Conservation (phyloP, 192 early-diverging fungal species). For the Podila minutissima region DNA sequence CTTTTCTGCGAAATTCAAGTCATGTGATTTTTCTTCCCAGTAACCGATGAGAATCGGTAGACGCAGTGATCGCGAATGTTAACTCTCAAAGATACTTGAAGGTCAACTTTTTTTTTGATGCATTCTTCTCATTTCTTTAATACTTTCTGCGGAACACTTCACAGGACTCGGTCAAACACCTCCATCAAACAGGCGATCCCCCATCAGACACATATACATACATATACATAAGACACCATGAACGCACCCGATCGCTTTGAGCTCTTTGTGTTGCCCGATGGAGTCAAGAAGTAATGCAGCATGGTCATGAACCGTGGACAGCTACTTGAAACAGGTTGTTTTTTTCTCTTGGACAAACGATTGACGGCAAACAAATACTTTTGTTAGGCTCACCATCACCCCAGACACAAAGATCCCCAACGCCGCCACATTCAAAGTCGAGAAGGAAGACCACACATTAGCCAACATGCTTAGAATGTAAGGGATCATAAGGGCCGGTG, state of each 20-base stretch:
- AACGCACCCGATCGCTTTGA: constrained; percentile 89
- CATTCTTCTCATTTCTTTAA: no score
- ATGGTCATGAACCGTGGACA: not conserved
- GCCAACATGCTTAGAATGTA: constrained; percentile 95
- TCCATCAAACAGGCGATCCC: not conserved
- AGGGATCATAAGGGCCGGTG: constrained; percentile 4
- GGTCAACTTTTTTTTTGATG: not conserved
- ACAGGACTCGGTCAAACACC: not conserved
- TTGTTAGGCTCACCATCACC: constrained; percentile 75
- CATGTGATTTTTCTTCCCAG: not conserved
- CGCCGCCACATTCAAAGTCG: constrained; percentile 89
- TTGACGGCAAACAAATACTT: not conserved
- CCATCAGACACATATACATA: not conserved
- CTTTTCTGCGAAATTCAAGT: not conserved
- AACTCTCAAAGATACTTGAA: not conserved
- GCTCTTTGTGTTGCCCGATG: constrained; percentile 82
- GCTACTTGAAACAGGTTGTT: not conserved
- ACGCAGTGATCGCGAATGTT: not conserved
- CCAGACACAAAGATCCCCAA: constrained; percentile 95
- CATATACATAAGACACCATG: no score
- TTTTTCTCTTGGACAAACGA: not conserved
- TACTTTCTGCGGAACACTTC: no score
- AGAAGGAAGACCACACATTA: constrained; percentile 97
- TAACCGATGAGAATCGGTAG: not conserved
- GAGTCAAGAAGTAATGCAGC: constrained; percentile 69